phyloP scores from a whole-genome alignment of 306 rosid genomes.

The Cucumis cinereus region DNA sequence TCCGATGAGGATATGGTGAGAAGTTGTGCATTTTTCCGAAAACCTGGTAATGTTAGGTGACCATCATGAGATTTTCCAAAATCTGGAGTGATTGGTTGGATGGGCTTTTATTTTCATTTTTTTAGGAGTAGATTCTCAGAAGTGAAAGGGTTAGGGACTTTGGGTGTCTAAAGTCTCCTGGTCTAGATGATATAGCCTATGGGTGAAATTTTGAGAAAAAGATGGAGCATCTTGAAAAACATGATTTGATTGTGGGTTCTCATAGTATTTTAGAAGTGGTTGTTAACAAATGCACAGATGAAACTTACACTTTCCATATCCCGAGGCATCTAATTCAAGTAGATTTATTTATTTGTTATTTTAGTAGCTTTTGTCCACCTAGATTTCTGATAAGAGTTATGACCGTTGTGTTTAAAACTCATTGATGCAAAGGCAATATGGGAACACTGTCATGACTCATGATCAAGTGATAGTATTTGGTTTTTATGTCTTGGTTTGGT shows the following conservation, averaged over 20 bases:
- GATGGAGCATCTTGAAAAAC: neutral
- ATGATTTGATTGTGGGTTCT: neutral
- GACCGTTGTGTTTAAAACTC: neutral
- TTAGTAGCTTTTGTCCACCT: neutral
- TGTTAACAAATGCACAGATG: neutral
- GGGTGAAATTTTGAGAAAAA: neutral
- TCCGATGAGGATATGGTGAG: neutral
- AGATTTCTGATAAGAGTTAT: neutral
- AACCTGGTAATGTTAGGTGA: neutral
- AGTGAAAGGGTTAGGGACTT: neutral
- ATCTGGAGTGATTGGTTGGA: neutral
- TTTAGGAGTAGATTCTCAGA: neutral
- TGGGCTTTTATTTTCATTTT: neutral
- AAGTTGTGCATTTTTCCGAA: neutral
- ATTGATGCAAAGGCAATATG: neutral
- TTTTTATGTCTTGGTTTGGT: neutral
- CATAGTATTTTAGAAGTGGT: neutral
- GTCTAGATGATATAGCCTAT: neutral
- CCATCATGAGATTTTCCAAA: neutral
- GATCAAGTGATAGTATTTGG: slow-evolving; percentile 1
- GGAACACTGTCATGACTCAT: neutral
- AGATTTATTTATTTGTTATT: neutral
- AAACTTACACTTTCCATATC: neutral
- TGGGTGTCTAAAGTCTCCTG: neutral
- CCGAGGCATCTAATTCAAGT: neutral